phyloP scores from a whole-genome alignment of 2,329 filamentous ascomycete species.

The Magnaporthiopsis poae region DNA sequence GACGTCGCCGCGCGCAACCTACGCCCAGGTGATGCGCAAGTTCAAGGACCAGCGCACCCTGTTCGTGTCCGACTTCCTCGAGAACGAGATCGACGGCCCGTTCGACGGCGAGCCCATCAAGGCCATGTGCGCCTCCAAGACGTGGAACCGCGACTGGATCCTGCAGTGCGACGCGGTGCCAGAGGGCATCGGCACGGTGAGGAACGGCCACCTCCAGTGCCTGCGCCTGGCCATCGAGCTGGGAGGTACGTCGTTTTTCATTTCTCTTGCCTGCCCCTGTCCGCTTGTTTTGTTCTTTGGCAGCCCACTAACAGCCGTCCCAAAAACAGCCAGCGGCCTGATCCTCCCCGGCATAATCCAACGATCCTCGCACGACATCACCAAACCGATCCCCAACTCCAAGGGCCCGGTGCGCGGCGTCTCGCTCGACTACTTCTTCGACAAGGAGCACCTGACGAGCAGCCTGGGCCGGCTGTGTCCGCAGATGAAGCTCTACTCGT shows the following conservation, averaged over 20 bases:
- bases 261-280: not conserved
- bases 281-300: not conserved
- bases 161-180: slow-evolving; percentile 33
- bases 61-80: slow-evolving; percentile 25
- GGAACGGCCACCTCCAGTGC: slow-evolving; percentile 35
- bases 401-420: slow-evolving; percentile 20
- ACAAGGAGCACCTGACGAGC: slow-evolving; percentile 21
- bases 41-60: slow-evolving; percentile 23
- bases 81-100: slow-evolving; percentile 22
- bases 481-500: slow-evolving; percentile 26
- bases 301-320: not conserved
- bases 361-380: slow-evolving; percentile 23
- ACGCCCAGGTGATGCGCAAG: slow-evolving; percentile 15
- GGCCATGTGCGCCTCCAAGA: slow-evolving; percentile 25
- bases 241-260: slow-evolving; percentile 26
- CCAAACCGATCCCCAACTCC: slow-evolving; percentile 16
- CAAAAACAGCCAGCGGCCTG: slow-evolving; percentile 23
- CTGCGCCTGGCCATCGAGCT: slow-evolving; percentile 37
- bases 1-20: slow-evolving; percentile 9
- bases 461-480: slow-evolving; percentile 24
- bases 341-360: slow-evolving; percentile 27
- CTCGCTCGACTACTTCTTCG: slow-evolving; percentile 26
- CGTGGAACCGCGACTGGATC: slow-evolving; percentile 31
- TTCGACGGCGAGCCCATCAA: slow-evolving; percentile 23
- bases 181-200: slow-evolving; percentile 34